Conservation (phyloP, 192 early-diverging fungal species). For the Funneliformis mosseae region DNA sequence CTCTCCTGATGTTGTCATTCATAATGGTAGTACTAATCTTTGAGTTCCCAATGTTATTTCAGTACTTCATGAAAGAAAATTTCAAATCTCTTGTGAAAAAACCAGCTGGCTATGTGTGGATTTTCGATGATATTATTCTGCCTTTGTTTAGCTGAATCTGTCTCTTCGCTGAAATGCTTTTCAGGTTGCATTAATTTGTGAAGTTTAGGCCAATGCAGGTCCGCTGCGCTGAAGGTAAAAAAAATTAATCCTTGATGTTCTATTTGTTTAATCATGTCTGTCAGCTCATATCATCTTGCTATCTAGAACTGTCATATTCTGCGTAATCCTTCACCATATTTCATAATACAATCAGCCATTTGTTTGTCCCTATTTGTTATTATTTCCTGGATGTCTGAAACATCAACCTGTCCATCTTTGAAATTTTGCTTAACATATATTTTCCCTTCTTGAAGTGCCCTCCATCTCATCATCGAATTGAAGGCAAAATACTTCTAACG, state of each 20-base stretch:
- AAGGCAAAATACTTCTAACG: slow-evolving; percentile 19
- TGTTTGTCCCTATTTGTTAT: background rate
- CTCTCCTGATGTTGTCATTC: background rate
- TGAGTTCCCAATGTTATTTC: background rate
- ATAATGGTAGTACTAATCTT: slow-evolving; percentile 5
- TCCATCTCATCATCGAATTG: background rate
- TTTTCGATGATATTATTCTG: background rate
- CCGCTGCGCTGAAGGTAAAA: no score
- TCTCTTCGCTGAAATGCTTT: no score
- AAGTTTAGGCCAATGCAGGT: no score
- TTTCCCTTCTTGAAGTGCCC: slow-evolving; percentile 1
- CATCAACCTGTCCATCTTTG: background rate
- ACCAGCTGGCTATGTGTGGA: slow-evolving; percentile 3
- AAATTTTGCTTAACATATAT: slow-evolving; percentile 24
- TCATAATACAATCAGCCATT: background rate
- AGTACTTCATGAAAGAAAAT: slow-evolving; percentile 11
- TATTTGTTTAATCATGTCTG: no score
- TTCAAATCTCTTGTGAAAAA: slow-evolving; percentile 2
- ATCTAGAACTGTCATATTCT: background rate
- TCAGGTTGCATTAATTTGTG: no score
- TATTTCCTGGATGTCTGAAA: background rate
- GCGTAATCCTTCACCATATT: background rate
- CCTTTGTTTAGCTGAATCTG: no score
- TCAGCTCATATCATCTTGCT: no score
- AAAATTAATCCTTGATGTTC: no score